Evolutionary conservation across 2,329 filamentous ascomycete genomes (phyloP).

Genomic region (Gyromitra esculenta): DNA sequence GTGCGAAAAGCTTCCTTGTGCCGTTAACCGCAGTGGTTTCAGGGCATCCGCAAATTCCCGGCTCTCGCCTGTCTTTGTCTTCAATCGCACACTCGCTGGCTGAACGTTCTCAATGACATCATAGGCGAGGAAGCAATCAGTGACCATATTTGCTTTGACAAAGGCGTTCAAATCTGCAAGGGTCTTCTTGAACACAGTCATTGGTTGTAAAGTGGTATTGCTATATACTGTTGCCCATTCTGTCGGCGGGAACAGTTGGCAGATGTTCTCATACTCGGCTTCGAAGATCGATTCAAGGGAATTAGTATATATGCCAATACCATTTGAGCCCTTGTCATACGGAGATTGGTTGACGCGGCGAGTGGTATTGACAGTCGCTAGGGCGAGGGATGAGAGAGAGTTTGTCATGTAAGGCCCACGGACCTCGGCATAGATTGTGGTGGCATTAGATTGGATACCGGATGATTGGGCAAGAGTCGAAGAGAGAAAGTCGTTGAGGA

Average conservation of each 20-base stretch:
- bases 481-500: constrained; percentile 57
- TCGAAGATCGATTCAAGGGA: constrained; percentile 87
- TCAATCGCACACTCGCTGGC: constrained; percentile 78
- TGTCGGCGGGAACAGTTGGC: constrained; percentile 82
- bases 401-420: constrained; percentile 85
- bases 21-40: constrained; percentile 90
- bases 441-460: constrained; percentile 59
- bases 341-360: constrained; percentile 76
- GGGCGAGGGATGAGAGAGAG: constrained; percentile 84
- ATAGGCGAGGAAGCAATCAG: constrained; percentile 93
- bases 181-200: constrained; percentile 85
- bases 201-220: constrained; percentile 77
- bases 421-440: constrained; percentile 84
- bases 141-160: constrained; percentile 84
- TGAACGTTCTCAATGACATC: constrained; percentile 93
- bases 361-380: constrained; percentile 83
- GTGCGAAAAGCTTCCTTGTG: constrained; percentile 83
- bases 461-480: constrained; percentile 57
- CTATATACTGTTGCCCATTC: constrained; percentile 84
- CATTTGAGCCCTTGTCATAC: constrained; percentile 88
- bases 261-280: constrained; percentile 90
- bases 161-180: constrained; percentile 88
- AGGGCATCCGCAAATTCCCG: constrained; percentile 82
- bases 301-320: constrained; percentile 86
- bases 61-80: constrained; percentile 86